Evolutionary conservation across 2,329 filamentous ascomycete species (phyloP).

Genomic region (Aspergillus tamarii): DNA sequence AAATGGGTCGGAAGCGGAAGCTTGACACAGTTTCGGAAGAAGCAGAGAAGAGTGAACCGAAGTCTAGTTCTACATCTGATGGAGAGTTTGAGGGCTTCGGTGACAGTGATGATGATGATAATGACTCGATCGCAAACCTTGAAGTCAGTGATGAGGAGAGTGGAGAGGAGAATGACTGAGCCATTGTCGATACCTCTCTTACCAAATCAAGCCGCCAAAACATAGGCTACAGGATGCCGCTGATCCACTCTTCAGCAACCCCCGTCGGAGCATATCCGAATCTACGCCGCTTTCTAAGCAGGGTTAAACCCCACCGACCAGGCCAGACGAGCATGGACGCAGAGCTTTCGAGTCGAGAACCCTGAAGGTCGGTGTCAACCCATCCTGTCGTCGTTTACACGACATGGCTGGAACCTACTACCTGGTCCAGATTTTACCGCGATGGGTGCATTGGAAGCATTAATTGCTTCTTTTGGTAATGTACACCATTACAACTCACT

Average conservation of each 20-base stretch:
- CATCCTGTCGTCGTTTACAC: constrained; percentile 18
- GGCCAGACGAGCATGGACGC: constrained; percentile 3
- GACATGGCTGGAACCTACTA: constrained; percentile 17
- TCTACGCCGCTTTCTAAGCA: neutral
- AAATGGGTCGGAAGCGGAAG: constrained; percentile 81
- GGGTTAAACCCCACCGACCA: constrained; percentile 9
- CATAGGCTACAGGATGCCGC: neutral
- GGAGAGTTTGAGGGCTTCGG: constrained; percentile 42
- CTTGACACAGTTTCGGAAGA: constrained; percentile 56
- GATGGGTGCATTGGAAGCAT: constrained; percentile 15
- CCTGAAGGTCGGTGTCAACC: constrained; percentile 9
- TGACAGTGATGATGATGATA: constrained; percentile 43
- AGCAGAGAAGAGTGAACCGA: constrained; percentile 35
- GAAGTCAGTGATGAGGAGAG: constrained; percentile 47
- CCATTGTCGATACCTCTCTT: neutral
- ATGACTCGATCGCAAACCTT: constrained; percentile 47
- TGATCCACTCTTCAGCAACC: neutral
- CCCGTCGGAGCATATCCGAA: neutral
- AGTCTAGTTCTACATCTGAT: constrained; percentile 39
- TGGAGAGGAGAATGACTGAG: constrained; percentile 48
- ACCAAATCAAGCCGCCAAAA: neutral
- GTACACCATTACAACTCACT: constrained; percentile 10
- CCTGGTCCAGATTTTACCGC: constrained; percentile 8
- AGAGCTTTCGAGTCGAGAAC: constrained; percentile 10
- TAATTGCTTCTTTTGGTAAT: constrained; percentile 4